Evolutionary conservation across 148 eudicot genomes (phyloP).

Genomic region (Salicornia ramosissima): DNA sequence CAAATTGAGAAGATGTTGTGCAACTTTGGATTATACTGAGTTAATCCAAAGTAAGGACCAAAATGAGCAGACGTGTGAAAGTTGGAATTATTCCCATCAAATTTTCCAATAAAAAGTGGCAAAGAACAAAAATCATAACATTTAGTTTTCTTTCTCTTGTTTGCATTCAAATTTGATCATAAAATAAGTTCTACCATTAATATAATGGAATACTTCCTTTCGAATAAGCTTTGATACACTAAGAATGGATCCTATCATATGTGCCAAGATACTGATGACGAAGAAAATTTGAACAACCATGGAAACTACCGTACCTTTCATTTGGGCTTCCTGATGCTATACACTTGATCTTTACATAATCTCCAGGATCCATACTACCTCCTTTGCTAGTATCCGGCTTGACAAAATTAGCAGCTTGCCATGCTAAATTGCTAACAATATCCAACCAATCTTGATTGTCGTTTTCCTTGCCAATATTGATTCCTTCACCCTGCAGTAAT

Average conservation of each 20-base stretch:
- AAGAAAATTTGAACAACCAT: too few relatives aligned
- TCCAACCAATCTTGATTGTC: slow-evolving; percentile 65
- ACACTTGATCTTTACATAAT: slow-evolving; percentile 88
- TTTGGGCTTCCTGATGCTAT: slow-evolving; percentile 78
- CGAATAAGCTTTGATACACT: too few relatives aligned
- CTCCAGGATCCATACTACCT: slow-evolving; percentile 97
- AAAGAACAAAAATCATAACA: too few relatives aligned
- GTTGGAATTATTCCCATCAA: too few relatives aligned
- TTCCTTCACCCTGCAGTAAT: slow-evolving; percentile 72
- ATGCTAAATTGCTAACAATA: slow-evolving; percentile 63
- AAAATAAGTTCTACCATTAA: background rate
- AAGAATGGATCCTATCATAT: background rate
- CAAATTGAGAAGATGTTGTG: too few relatives aligned
- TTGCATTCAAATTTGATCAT: background rate
- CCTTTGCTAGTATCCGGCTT: slow-evolving; percentile 92
- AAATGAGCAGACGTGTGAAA: too few relatives aligned
- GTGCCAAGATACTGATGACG: too few relatives aligned
- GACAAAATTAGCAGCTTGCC: slow-evolving; percentile 96
- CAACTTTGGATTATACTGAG: too few relatives aligned
- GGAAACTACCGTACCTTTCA: slow-evolving; percentile 52
- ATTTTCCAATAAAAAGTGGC: too few relatives aligned
- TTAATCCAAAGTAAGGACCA: too few relatives aligned
- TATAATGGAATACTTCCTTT: background rate
- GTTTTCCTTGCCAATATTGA: slow-evolving; percentile 39
- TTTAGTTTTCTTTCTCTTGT: too few relatives aligned